Evolutionary conservation across 805 yeast species (phyloP).

Genomic region (Kuraishia hungarica): DNA sequence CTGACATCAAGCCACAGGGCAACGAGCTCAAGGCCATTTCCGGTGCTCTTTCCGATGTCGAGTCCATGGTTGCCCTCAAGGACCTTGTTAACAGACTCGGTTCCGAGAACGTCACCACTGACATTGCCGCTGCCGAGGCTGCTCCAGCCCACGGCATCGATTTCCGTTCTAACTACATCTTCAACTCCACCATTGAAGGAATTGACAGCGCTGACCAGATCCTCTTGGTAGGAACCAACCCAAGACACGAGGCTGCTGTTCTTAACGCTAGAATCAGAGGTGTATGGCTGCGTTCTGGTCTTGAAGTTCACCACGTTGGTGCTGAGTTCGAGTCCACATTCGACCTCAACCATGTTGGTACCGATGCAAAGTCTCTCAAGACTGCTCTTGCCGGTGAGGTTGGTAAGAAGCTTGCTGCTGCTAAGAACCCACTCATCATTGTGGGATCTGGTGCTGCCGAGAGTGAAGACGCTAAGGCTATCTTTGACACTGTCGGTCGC

Average conservation of each 20-base stretch:
- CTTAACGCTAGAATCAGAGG: slow-evolving; percentile 77
- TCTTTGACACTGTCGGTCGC: slow-evolving; percentile 50
- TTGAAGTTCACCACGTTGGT: slow-evolving; percentile 69
- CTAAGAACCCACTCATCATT: slow-evolving; percentile 69
- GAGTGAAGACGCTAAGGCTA: slow-evolving; percentile 52
- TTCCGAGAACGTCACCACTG: slow-evolving; percentile 74
- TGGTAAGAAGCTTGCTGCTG: slow-evolving; percentile 59
- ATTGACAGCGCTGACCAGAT: slow-evolving; percentile 79
- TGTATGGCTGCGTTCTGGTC: slow-evolving; percentile 61
- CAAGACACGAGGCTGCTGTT: slow-evolving; percentile 86
- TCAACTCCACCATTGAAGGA: slow-evolving; percentile 73
- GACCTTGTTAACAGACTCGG: slow-evolving; percentile 71
- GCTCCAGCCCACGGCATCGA: slow-evolving; percentile 65
- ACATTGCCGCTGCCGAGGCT: slow-evolving; percentile 46
- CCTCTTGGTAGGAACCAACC: slow-evolving; percentile 76
- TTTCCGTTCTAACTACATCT: slow-evolving; percentile 68
- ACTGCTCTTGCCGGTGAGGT: slow-evolving; percentile 56
- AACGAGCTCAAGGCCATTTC: slow-evolving; percentile 75
- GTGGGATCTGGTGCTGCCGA: slow-evolving; percentile 77
- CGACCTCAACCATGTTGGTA: slow-evolving; percentile 55
- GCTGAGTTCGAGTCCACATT: slow-evolving; percentile 73
- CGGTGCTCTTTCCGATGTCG: slow-evolving; percentile 79
- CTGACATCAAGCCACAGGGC: slow-evolving; percentile 46
- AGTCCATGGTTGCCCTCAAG: slow-evolving; percentile 72
- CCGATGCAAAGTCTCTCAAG: slow-evolving; percentile 44